Percentiles rank a stretch among this genome's conserved stretches.
phyloP scores from a whole-genome alignment of 2,329 filamentous ascomycete genomes.

The Penicillium crustosum region DNA sequence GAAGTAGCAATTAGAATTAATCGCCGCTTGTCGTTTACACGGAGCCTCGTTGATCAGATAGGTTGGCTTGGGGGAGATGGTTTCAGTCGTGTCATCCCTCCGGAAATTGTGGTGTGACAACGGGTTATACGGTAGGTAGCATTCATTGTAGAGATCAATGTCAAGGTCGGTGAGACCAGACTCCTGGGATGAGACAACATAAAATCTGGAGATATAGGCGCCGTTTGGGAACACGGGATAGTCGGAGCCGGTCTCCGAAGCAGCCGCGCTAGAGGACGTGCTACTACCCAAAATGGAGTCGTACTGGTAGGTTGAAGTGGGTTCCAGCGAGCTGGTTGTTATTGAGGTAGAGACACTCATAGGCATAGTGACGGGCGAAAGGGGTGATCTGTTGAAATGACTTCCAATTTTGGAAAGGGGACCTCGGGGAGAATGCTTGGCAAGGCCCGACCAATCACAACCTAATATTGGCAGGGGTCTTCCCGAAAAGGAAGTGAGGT shows the following conservation, averaged over 20 bases:
- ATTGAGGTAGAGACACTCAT: neutral
- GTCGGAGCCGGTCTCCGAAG: neutral
- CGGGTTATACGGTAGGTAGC: neutral
- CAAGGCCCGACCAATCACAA: neutral
- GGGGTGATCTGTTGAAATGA: neutral
- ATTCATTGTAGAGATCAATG: neutral
- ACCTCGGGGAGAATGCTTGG: neutral
- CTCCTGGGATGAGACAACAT: neutral
- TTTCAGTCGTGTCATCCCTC: neutral
- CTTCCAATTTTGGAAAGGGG: neutral
- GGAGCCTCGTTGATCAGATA: neutral
- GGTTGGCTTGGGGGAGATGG: neutral
- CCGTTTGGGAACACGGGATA: neutral
- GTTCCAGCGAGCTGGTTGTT: neutral
- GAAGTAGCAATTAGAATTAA: neutral
- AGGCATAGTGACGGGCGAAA: neutral
- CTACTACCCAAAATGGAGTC: neutral
- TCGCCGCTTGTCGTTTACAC: neutral
- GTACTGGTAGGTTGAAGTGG: neutral
- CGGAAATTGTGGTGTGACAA: neutral
- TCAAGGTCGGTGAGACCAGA: neutral
- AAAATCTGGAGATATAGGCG: neutral
- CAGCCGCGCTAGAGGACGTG: neutral
- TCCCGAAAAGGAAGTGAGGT: too few species aligned
- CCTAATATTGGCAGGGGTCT: too few species aligned